phyloP scores from a whole-genome alignment of 169 alveolate genomes.

The Babesia ovis region DNA sequence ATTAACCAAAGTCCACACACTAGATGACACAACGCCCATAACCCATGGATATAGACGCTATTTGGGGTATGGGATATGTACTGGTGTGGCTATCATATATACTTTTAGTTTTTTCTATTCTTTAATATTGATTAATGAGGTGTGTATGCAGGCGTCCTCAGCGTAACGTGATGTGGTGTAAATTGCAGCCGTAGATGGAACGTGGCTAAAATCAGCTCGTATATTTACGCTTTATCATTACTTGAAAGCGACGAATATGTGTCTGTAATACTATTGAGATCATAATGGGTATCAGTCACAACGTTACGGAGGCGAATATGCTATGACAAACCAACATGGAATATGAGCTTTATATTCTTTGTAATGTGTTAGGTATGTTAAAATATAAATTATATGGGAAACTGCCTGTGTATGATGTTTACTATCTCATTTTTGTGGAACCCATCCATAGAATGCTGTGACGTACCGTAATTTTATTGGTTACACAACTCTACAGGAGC shows the following conservation, averaged over 20 bases:
- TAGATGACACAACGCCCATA: neutral
- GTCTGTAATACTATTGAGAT: too few relatives aligned
- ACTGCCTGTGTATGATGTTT: neutral
- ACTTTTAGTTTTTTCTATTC: too few relatives aligned
- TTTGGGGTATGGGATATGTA: neutral
- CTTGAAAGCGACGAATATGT: too few relatives aligned
- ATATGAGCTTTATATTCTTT: constrained; percentile 29
- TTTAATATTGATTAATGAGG: neutral
- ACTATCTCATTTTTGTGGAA: neutral
- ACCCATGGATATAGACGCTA: neutral
- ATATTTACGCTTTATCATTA: too few relatives aligned
- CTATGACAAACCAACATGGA: constrained; percentile 16
- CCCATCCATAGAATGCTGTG: too few relatives aligned
- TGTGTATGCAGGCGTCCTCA: neutral
- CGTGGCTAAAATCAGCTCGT: neutral
- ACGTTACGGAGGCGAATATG: neutral
- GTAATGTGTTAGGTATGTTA: constrained; percentile 41
- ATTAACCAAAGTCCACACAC: neutral
- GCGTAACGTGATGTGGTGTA: constrained; percentile 3
- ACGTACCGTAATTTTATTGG: too few relatives aligned
- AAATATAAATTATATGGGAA: too few relatives aligned
- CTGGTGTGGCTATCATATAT: neutral
- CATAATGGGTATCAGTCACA: neutral
- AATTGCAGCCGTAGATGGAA: neutral
- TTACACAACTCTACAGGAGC: constrained; percentile 1